These are phyloP conservation scores for Ophiocordyceps camponoti-floridani DNA, from an alignment of 2,329 filamentous ascomycete species.

Conservation along the genomic window DNA sequence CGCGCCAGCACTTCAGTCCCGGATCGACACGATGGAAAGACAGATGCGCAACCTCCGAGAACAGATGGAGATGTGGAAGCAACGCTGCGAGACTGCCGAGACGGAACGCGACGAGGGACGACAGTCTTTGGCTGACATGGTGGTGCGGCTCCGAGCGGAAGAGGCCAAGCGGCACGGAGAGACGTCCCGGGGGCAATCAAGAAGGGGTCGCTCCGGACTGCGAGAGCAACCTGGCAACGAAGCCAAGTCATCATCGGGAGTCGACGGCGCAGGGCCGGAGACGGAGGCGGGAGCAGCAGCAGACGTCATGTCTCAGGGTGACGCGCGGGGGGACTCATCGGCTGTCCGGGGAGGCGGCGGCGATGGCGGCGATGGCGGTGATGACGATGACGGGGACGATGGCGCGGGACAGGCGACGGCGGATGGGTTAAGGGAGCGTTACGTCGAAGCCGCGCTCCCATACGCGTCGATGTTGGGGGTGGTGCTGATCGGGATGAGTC, in stretches of 20 bases:
- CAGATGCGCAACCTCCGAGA: slow-evolving; percentile 70
- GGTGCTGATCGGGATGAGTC: slow-evolving; percentile 60
- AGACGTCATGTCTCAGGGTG: slow-evolving; percentile 10
- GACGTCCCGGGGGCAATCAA: slow-evolving; percentile 21
- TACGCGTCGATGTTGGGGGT: slow-evolving; percentile 73
- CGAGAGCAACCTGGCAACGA: slow-evolving; percentile 3
- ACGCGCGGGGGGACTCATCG: slow-evolving; percentile 20
- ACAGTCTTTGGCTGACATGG: slow-evolving; percentile 72
- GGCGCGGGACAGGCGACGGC: slow-evolving; percentile 21
- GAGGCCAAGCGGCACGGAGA: slow-evolving; percentile 24
- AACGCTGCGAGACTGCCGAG: slow-evolving; percentile 66
- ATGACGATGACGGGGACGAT: slow-evolving; percentile 24
- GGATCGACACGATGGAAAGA: slow-evolving; percentile 56
- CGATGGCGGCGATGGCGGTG: no score
- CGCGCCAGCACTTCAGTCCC: slow-evolving; percentile 32
- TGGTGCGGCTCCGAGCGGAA: slow-evolving; percentile 60
- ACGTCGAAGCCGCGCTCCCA: slow-evolving; percentile 38
- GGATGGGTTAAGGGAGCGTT: slow-evolving; percentile 21
- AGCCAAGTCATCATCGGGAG: neutral
- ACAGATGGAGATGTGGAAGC: slow-evolving; percentile 62
- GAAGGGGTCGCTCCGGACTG: slow-evolving; percentile 3
- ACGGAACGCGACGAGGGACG: slow-evolving; percentile 53
- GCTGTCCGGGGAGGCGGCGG: slow-evolving; percentile 9
- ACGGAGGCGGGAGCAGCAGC: no score
- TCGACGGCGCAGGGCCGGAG: neutral